Percentiles rank a stretch among this genome's conserved stretches.
phyloP scores from a whole-genome alignment of 2,329 filamentous ascomycete species.

The Hypoxylon sp. region DNA sequence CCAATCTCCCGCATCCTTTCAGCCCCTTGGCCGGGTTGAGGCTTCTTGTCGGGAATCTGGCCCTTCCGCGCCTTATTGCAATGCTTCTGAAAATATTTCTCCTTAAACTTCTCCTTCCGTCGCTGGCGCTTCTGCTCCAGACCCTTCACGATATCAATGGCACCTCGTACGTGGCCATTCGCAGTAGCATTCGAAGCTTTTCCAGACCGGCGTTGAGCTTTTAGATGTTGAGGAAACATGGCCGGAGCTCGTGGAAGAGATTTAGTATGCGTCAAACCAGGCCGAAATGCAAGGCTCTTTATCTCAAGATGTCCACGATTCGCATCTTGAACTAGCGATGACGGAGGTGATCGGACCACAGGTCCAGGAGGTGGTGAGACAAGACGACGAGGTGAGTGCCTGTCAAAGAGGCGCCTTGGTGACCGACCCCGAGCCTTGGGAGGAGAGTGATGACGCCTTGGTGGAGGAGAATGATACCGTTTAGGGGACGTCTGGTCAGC shows the following conservation, averaged over 20 bases:
- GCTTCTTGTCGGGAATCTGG: conserved; percentile 73
- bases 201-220: conserved; percentile 57
- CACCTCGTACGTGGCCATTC: conserved; percentile 84
- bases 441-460: conserved; percentile 64
- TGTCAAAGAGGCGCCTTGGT: conserved; percentile 73
- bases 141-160: conserved; percentile 97
- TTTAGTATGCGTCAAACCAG: conserved; percentile 82
- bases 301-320: conserved; percentile 57
- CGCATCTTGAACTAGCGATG: conserved; percentile 47
- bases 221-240: conserved; percentile 72
- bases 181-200: conserved; percentile 54
- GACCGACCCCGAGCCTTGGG: conserved; percentile 67
- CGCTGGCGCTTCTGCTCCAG: conserved; percentile 94
- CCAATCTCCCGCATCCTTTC: conserved; percentile 95
- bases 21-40: conserved; percentile 86
- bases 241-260: conserved; percentile 87
- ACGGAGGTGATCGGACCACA: conserved; percentile 63
- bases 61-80: conserved; percentile 85
- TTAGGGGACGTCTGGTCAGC: conserved; percentile 70
- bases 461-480: conserved; percentile 71
- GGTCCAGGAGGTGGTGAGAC: conserved; percentile 77
- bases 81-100: conserved; percentile 85
- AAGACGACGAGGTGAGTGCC: conserved; percentile 78
- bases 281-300: conserved; percentile 69
- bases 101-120: conserved; percentile 85